Evolutionary conservation across 495 filamentous ascomycete species (phyloP).

Genomic region (Evernia prunastri): DNA sequence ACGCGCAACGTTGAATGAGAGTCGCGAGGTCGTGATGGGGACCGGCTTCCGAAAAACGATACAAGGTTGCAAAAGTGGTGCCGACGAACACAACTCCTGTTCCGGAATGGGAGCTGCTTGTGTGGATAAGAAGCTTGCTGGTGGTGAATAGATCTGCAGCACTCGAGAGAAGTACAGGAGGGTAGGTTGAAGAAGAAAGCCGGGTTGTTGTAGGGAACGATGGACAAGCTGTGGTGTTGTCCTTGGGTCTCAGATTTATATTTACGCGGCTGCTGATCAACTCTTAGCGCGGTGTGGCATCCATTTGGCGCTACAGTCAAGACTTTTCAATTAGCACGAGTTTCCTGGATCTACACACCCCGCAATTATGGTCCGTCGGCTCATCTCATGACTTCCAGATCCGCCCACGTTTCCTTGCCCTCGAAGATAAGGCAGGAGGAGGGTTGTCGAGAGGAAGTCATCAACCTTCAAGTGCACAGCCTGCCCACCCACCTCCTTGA

Average conservation of each 20-base stretch:
- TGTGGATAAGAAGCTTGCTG: not conserved
- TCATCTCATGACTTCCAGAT: no score
- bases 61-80: not conserved
- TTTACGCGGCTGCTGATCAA: not conserved
- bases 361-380: no score
- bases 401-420: no score
- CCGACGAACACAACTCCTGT: not conserved
- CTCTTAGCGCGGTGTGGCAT: not conserved
- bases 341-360: no score
- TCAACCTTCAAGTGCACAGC: not conserved
- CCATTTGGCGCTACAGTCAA: not conserved
- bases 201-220: not conserved
- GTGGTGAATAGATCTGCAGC: not conserved
- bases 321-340: no score
- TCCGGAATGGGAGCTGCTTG: not conserved
- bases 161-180: not conserved
- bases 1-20: not conserved
- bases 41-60: not conserved
- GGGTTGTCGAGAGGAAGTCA: no score
- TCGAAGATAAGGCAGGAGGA: no score
- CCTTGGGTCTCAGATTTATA: not conserved
- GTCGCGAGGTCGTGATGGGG: not conserved
- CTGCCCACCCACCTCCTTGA: not conserved
- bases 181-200: not conserved
- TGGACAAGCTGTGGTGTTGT: not conserved